Conservation (phyloP, 1,284 basidiomycete genomes). For the Phenoliferia sp. region DNA sequence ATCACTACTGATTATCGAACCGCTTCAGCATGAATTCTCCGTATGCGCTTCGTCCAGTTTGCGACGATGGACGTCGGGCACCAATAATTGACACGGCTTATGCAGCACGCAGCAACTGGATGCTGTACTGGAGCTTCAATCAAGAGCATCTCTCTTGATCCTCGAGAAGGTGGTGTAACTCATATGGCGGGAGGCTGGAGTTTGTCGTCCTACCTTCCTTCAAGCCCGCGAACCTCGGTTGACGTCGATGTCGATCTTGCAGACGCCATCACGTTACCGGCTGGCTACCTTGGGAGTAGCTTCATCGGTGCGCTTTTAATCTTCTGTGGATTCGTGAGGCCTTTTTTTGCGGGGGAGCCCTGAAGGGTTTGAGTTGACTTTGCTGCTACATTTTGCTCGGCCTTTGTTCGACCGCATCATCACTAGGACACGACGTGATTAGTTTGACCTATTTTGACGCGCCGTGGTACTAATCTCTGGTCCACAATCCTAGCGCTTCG, state of each 20-base stretch:
- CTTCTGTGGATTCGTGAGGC: conserved; percentile 71
- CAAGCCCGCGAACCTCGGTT: too few species aligned
- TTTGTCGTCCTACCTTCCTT: conserved; percentile 43
- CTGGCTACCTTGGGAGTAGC: conserved; percentile 87
- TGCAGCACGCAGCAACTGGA: conserved; percentile 39
- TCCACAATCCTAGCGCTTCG: conserved; percentile 70
- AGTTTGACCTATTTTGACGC: background rate
- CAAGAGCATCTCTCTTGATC: conserved; percentile 78
- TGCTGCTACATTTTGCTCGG: background rate
- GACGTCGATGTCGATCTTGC: too few species aligned
- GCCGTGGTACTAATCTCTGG: background rate
- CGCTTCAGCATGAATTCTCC: too few species aligned
- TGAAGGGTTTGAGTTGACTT: too few species aligned
- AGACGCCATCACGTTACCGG: conserved; percentile 59
- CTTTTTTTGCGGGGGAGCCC: too few species aligned
- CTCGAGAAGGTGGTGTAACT: conserved; percentile 68
- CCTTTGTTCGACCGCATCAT: background rate
- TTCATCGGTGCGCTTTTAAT: conserved; percentile 86
- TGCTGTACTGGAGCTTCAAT: conserved; percentile 86
- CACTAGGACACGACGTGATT: background rate
- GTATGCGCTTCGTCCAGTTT: too few species aligned
- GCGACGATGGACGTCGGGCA: too few species aligned
- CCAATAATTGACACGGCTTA: too few species aligned
- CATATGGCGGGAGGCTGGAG: conserved; percentile 87
- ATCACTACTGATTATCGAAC: conserved; percentile 46